These are phyloP conservation scores for Yamadazyma mexicana DNA, from an alignment of 1,139 yeast species.

Conservation along the genomic window DNA sequence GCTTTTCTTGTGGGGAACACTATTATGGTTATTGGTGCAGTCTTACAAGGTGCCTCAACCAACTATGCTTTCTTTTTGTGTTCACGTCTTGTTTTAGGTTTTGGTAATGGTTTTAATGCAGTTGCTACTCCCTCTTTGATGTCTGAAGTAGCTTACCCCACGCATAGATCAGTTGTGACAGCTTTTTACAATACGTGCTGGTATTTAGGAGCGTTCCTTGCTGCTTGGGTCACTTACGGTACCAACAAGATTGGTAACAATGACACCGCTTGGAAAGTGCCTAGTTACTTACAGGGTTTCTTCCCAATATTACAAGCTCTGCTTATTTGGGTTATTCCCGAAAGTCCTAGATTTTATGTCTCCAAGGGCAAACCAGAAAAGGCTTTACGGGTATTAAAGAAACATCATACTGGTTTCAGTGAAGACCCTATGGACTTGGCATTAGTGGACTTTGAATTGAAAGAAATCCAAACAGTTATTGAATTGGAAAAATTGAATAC, in stretches of 20 bases:
- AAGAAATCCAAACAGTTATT: constrained; percentile 42
- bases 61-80: constrained; percentile 9
- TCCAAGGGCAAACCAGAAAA: constrained; percentile 34
- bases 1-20: constrained; percentile 28
- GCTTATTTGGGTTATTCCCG: constrained; percentile 40
- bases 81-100: constrained; percentile 9
- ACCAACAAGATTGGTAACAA: constrained; percentile 16
- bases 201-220: constrained; percentile 54
- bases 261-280: constrained; percentile 35
- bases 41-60: constrained; percentile 37
- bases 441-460: constrained; percentile 44
- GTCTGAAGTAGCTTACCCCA: constrained; percentile 46
- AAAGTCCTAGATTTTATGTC: constrained; percentile 47
- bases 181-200: constrained; percentile 49
- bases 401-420: constrained; percentile 39
- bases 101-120: constrained; percentile 33
- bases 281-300: constrained; percentile 44
- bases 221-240: constrained; percentile 45
- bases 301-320: constrained; percentile 27
- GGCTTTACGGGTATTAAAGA: constrained; percentile 42
- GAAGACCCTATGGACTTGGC: constrained; percentile 20
- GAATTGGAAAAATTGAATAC: constrained; percentile 28
- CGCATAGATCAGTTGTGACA: constrained; percentile 47
- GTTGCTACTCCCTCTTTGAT: constrained; percentile 43
- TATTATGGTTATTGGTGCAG: constrained; percentile 34